Conservation (phyloP, 257 asterid species). For the Jaltomata sinuosa region DNA sequence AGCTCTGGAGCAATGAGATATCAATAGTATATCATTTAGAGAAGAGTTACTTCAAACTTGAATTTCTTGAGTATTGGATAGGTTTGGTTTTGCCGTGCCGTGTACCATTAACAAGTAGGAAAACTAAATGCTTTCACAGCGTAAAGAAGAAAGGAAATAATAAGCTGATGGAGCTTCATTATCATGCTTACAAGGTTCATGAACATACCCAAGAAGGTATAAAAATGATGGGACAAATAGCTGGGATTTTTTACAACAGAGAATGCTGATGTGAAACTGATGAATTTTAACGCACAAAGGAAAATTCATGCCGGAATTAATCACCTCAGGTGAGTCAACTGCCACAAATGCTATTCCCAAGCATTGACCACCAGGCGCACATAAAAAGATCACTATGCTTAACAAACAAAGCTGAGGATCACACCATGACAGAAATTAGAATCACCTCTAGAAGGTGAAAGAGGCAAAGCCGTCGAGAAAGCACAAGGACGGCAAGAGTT, state of each 20-base stretch:
- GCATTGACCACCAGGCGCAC: slow-evolving; percentile 82
- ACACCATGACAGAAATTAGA: not conserved
- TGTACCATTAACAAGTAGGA: not conserved
- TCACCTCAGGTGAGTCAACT: slow-evolving; percentile 77
- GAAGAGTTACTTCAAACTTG: too few relatives aligned
- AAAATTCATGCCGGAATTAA: slow-evolving; percentile 18
- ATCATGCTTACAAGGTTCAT: not conserved
- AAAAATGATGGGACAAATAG: not conserved
- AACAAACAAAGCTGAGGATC: not conserved
- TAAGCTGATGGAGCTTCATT: not conserved
- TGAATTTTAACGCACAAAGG: not conserved
- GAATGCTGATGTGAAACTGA: not conserved
- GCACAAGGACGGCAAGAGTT: slow-evolving; percentile 8
- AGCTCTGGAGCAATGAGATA: too few relatives aligned
- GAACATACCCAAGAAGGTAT: not conserved
- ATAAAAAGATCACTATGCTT: not conserved
- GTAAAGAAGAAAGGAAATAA: not conserved
- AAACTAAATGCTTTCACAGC: not conserved
- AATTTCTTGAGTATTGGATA: not conserved
- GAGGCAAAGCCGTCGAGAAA: not conserved
- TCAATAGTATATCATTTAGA: too few relatives aligned
- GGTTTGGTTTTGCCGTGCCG: not conserved
- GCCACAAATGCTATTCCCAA: slow-evolving; percentile 36
- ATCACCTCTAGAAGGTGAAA: slow-evolving; percentile 3
- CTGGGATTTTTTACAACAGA: not conserved